phyloP scores from a whole-genome alignment of 352 stramenopile genomes.

The Achlya hypogyna region DNA sequence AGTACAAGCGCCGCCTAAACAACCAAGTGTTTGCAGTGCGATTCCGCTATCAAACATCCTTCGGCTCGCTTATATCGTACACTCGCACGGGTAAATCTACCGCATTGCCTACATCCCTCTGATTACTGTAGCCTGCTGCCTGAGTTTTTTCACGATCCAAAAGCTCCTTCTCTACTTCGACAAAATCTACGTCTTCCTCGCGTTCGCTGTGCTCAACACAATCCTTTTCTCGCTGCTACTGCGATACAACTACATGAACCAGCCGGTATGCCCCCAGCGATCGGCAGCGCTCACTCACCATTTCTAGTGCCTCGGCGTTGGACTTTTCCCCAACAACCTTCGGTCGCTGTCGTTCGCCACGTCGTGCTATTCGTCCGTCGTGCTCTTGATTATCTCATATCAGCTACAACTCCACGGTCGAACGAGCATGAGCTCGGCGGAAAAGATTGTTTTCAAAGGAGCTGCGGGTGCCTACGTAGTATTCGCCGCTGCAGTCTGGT shows the following conservation, averaged over 20 bases:
- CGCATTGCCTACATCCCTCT: background rate
- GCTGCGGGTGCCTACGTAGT: background rate
- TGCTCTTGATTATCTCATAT: background rate
- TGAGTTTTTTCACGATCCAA: slow-evolving; percentile 15
- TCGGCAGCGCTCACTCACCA: too few species aligned
- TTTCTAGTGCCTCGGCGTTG: slow-evolving; percentile 8
- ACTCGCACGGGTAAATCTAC: slow-evolving; percentile 10
- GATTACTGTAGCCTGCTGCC: slow-evolving; percentile 5
- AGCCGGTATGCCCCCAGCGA: background rate
- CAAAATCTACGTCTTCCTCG: background rate
- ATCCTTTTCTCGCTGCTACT: slow-evolving; percentile 1
- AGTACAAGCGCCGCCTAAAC: slow-evolving; percentile 14
- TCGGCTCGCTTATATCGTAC: slow-evolving; percentile 11
- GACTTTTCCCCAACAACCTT: slow-evolving; percentile 9
- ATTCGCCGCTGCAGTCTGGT: slow-evolving; percentile 7
- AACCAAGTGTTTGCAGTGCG: slow-evolving; percentile 18
- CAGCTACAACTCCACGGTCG: background rate
- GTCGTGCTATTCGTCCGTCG: background rate
- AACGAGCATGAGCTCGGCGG: background rate
- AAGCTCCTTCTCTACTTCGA: slow-evolving; percentile 1
- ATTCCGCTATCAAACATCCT: slow-evolving; percentile 17
- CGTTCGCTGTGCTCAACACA: background rate
- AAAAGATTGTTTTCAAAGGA: background rate
- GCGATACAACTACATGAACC: slow-evolving; percentile 15
- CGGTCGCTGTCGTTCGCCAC: slow-evolving; percentile 10